Percentiles rank a stretch among this genome's conserved stretches.
These are phyloP conservation scores for Durotheca rogersii DNA, from an alignment of 495 filamentous ascomycete species.

Conservation along the genomic window DNA sequence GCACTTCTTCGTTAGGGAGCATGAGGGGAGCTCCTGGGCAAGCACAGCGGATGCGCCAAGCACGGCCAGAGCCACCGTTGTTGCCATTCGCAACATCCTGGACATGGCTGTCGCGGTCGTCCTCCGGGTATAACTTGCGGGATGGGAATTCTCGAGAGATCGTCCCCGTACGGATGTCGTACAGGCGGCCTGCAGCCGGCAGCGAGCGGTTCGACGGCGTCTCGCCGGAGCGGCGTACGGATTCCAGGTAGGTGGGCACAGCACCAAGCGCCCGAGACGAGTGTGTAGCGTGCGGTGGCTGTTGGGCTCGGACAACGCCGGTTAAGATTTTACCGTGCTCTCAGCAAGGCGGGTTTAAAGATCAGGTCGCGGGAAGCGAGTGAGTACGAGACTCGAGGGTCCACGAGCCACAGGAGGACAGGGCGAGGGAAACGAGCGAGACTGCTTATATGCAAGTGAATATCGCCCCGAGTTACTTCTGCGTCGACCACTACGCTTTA, in stretches of 20 bases:
- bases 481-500: constrained; percentile 15
- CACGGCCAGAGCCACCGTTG: constrained; percentile 43
- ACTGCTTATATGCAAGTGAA: constrained; percentile 25
- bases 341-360: constrained; percentile 1
- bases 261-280: constrained; percentile 1
- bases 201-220: too few relatives aligned
- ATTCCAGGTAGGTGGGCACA: too few relatives aligned
- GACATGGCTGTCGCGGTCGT: constrained; percentile 5
- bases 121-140: constrained; percentile 5
- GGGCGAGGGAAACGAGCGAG: constrained; percentile 7
- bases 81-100: constrained; percentile 40
- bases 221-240: too few relatives aligned
- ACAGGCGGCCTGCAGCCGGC: constrained; percentile 8
- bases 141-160: too few relatives aligned
- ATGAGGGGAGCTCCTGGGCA: constrained; percentile 33
- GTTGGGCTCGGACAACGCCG: constrained; percentile 3
- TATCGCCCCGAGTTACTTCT: not conserved
- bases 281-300: too few relatives aligned
- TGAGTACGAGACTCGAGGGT: constrained; percentile 8
- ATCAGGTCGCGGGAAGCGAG: constrained; percentile 5
- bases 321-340: too few relatives aligned
- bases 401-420: constrained; percentile 11
- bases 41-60: constrained; percentile 43
- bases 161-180: constrained; percentile 20
- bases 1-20: constrained; percentile 63